Evolutionary conservation across 495 filamentous ascomycete genomes (phyloP), one percentile per base, ranked within the genome.

Genomic region (Aspergillus heteromorphus): DNA sequence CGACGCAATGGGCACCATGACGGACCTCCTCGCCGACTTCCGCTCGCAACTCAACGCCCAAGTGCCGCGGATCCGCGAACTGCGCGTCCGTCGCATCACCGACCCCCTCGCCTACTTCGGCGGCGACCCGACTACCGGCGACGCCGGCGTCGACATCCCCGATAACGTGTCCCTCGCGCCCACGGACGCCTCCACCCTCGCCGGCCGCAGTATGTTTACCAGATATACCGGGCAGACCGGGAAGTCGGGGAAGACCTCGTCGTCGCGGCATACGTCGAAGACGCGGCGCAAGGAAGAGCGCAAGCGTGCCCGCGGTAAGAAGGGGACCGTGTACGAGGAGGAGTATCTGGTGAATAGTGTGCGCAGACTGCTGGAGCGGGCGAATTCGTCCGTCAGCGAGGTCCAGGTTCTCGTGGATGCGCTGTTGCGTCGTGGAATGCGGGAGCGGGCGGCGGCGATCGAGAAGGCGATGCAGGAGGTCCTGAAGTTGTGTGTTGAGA

Each of bases 321-420:
- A 97, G 77, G 93, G 93, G 14, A 96, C 86, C 40, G 87, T 98
- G 4, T 98, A 97, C 65, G 93, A 98, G 63, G 93, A 97, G 67
- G 93, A 97, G 70, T 97, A 98, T 66, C 78, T 98, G 10, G 84
- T 96, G 41, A 92, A 88, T 62, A 89, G 85, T 57, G 83, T 96
- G 30, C 77, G 86, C n/a, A 74, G 93, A 31, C 75, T 97, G 36
- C 82, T 95, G 19, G 90, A 96, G 64, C 77, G 92, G 17, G 82
- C 96, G n/a, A 90, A 91, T 64, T 71, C 72, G 8, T 74, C 85
- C 1, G 74, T 80, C 16, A 71, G 74, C 0, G 93, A 97, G 59
- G 80, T 87, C 0, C 77, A 81, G 64, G 69, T 83, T 29, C 76
- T 97, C 10, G 80, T 95, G 0, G 81, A 87, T 59, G 88, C 84